These are phyloP conservation scores for Tinospora cordifolia DNA, from an alignment of 164 flowering plant species.

Conservation along the genomic window DNA sequence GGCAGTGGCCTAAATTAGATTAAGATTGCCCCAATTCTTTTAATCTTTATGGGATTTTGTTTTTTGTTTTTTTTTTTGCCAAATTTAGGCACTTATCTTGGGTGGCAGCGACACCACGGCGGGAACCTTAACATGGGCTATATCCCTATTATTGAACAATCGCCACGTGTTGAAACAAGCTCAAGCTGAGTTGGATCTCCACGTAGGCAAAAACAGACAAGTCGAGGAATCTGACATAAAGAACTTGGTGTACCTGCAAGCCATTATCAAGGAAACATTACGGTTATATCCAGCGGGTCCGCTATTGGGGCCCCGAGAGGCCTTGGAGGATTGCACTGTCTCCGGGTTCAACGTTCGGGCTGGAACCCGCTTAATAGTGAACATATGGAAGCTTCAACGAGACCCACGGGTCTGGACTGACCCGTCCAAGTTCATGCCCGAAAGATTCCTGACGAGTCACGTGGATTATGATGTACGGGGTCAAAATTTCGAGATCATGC, in stretches of 20 bases:
- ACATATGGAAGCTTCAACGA: constrained; percentile 14
- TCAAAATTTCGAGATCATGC: constrained; percentile 14
- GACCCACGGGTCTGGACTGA: constrained; percentile 13
- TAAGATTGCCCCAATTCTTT: too few species aligned
- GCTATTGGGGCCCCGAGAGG: constrained; percentile 6
- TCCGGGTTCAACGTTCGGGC: constrained; percentile 7
- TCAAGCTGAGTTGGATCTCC: constrained; percentile 14
- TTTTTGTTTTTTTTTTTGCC: background rate
- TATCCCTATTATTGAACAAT: constrained; percentile 10
- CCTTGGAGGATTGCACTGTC: constrained; percentile 16
- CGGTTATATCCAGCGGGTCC: constrained; percentile 16
- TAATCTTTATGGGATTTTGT: too few species aligned
- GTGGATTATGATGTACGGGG: constrained; percentile 3
- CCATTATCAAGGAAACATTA: constrained; percentile 15
- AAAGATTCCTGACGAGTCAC: constrained; percentile 12
- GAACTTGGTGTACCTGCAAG: constrained; percentile 10
- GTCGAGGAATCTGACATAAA: constrained; percentile 13
- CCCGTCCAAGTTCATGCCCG: constrained; percentile 9
- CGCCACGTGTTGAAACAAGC: constrained; percentile 6
- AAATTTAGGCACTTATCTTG: background rate
- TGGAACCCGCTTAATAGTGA: constrained; percentile 12
- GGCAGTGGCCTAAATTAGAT: too few species aligned
- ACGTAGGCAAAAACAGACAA: constrained; percentile 8
- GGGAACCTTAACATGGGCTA: constrained; percentile 6
- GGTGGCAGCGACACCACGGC: constrained; percentile 9